These are phyloP conservation scores for Crithidia expoeki DNA, from an alignment of 208 protist genomes.

Conservation along the genomic window DNA sequence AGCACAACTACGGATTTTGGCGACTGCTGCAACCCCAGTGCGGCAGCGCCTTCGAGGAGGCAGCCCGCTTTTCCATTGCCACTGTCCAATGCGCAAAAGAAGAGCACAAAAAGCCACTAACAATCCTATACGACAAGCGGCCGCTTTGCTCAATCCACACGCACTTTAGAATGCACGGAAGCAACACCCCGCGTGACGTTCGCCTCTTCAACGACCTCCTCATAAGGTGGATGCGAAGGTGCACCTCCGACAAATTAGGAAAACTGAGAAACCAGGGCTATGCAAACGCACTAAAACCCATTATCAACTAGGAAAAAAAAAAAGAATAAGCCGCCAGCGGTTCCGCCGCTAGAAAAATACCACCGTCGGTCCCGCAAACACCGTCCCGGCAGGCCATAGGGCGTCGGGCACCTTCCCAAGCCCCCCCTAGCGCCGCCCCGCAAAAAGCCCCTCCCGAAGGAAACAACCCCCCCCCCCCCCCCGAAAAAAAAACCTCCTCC, in stretches of 20 bases:
- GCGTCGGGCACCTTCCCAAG: too few species aligned
- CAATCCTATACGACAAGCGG: conserved; percentile 56
- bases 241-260: conserved; percentile 5
- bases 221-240: conserved; percentile 48
- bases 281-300: conserved; percentile 19
- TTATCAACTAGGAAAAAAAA: too few species aligned
- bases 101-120: neutral
- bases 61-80: conserved; percentile 58
- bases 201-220: conserved; percentile 68
- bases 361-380: too few species aligned
- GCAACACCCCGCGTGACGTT: conserved; percentile 35
- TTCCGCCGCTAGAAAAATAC: too few species aligned
- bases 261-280: conserved; percentile 15
- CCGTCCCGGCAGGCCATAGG: too few species aligned
- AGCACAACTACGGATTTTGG: conserved; percentile 90
- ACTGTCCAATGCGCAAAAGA: neutral
- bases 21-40: conserved; percentile 61
- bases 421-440: too few species aligned
- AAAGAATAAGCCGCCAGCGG: too few species aligned
- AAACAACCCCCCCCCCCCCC: too few species aligned
- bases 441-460: too few species aligned
- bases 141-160: conserved; percentile 79
- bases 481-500: too few species aligned
- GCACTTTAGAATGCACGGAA: conserved; percentile 50
- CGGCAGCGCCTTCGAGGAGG: conserved; percentile 37